Conservation (phyloP, 2,329 filamentous ascomycete genomes). For the Diplodia corticola region DNA sequence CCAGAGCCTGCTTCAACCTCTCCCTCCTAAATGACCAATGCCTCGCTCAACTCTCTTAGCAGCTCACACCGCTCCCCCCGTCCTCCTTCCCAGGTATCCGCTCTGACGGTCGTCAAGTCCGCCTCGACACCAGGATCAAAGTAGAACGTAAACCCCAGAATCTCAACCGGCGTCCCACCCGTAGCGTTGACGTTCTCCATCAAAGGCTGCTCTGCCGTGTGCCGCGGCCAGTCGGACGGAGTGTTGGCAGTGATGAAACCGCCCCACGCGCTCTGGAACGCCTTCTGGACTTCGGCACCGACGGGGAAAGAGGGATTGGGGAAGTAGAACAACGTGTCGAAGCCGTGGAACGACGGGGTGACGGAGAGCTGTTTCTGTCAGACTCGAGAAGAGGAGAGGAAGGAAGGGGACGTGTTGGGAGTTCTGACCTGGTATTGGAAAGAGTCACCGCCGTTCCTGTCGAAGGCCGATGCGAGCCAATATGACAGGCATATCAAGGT, state of each 20-base stretch:
- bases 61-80: conserved; percentile 30
- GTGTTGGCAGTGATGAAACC: neutral
- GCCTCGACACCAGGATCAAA: neutral
- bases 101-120: conserved; percentile 22
- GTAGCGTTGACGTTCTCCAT: neutral
- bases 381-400: neutral
- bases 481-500: conserved; percentile 59
- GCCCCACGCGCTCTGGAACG: neutral
- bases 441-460: neutral
- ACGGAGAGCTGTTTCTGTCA: conserved; percentile 23
- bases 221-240: neutral
- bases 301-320: conserved; percentile 3
- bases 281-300: neutral
- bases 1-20: too few species aligned
- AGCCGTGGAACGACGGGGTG: conserved; percentile 28
- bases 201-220: neutral
- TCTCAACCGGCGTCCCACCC: neutral
- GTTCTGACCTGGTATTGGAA: conserved; percentile 19
- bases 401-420: too few species aligned
- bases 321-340: conserved; percentile 28
- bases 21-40: neutral
- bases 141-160: neutral
- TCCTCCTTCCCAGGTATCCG: conserved; percentile 30
- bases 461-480: conserved; percentile 56
- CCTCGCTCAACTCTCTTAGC: conserved; percentile 27